Conservation (phyloP, 371 early-diverging fungal genomes). For the Mortierella sp. region DNA sequence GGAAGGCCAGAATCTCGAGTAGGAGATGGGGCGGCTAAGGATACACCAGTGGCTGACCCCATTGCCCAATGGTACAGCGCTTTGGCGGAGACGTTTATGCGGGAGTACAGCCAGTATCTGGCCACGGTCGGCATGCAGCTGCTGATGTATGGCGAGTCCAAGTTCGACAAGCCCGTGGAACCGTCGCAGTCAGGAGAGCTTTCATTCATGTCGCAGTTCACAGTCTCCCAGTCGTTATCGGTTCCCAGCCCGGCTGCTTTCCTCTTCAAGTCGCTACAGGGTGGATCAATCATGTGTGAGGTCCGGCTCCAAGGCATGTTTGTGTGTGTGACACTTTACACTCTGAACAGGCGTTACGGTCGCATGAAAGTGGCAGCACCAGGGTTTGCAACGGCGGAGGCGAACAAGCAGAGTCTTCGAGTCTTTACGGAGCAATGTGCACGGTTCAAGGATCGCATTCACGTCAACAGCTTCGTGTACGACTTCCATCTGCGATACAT, state of each 20-base stretch:
- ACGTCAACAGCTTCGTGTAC: conserved; percentile 86
- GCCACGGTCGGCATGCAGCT: conserved; percentile 78
- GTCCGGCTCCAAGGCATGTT: conserved; percentile 78
- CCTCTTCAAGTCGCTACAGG: conserved; percentile 72
- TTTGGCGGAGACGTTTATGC: conserved; percentile 70
- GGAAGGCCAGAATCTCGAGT: conserved; percentile 10
- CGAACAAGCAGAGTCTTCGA: conserved; percentile 70
- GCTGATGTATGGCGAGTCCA: conserved; percentile 65
- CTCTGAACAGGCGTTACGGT: conserved; percentile 76
- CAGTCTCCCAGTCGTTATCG: conserved; percentile 57
- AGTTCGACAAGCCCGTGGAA: conserved; percentile 48
- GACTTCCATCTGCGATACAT: conserved; percentile 84
- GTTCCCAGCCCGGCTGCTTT: conserved; percentile 74
- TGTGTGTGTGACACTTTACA: conserved; percentile 82
- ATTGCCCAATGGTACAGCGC: conserved; percentile 69
- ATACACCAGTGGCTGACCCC: conserved; percentile 21
- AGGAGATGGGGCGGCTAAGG: conserved; percentile 5
- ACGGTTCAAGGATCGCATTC: conserved; percentile 75
- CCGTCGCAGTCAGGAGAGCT: conserved; percentile 41
- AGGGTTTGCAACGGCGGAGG: conserved; percentile 61
- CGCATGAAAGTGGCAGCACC: conserved; percentile 64
- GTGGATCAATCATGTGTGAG: conserved; percentile 82
- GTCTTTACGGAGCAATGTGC: conserved; percentile 78
- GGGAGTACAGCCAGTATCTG: conserved; percentile 78
- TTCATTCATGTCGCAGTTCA: conserved; percentile 60